These are phyloP conservation scores for Elongisporangium anandrum DNA, from an alignment of 352 stramenopile species.

Conservation along the genomic window DNA sequence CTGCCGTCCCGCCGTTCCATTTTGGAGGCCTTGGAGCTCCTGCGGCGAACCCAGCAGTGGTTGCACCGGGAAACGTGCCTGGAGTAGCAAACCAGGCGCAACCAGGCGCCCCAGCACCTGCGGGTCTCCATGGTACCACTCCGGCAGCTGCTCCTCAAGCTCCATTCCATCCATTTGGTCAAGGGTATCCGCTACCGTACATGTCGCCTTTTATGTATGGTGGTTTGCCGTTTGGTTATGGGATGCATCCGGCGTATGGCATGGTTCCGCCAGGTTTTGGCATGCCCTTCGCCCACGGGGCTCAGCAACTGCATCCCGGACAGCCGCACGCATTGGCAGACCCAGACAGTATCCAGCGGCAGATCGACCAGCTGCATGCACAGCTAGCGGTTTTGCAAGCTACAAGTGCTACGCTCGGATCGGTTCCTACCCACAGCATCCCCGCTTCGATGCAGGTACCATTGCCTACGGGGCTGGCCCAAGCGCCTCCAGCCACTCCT, in stretches of 20 bases:
- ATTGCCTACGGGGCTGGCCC: neutral
- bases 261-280: constrained; percentile 44
- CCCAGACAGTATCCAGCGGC: constrained; percentile 37
- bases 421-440: neutral
- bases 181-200: constrained; percentile 42
- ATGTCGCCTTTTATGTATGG: constrained; percentile 61
- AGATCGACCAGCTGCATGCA: constrained; percentile 46
- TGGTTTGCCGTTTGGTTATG: constrained; percentile 43
- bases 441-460: no score
- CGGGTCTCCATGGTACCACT: neutral
- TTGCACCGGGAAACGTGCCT: constrained; percentile 3
- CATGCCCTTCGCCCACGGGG: constrained; percentile 17
- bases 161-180: constrained; percentile 25
- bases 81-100: constrained; percentile 1
- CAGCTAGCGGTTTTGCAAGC: constrained; percentile 48
- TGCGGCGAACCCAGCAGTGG: constrained; percentile 3
- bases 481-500: neutral
- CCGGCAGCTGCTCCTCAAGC: constrained; percentile 14
- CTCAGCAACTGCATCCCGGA: constrained; percentile 16
- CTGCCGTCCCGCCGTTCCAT: constrained; percentile 6
- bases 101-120: constrained; percentile 1
- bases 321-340: constrained; percentile 23
- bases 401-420: constrained; percentile 9
- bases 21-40: constrained; percentile 19
- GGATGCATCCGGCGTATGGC: constrained; percentile 49